A percentile compares a stretch with the other conserved stretches of the same genome.
Evolutionary conservation across 352 stramenopile species (phyloP).

Genomic region (Pythium pyrilobum): DNA sequence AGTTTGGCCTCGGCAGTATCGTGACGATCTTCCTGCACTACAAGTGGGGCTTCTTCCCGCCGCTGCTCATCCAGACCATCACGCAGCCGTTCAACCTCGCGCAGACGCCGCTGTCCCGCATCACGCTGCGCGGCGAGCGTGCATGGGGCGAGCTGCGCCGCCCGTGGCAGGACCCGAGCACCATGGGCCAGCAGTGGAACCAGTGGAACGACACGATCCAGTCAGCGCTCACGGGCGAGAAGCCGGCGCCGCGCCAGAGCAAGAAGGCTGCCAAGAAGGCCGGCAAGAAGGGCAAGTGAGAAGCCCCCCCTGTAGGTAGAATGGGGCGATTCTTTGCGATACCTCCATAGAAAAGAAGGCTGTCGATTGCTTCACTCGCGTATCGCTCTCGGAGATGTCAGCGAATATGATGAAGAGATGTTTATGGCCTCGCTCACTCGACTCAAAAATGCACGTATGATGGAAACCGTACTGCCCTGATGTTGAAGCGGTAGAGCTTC

Average conservation of each 20-base stretch:
- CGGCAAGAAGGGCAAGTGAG: conserved; percentile 49
- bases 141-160: conserved; percentile 76
- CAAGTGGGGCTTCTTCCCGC: conserved; percentile 79
- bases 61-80: conserved; percentile 74
- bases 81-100: conserved; percentile 76
- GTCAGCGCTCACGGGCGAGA: conserved; percentile 54
- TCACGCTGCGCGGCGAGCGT: conserved; percentile 52
- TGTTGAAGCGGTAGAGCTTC: conserved; percentile 1
- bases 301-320: conserved; percentile 29
- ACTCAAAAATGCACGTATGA: not conserved
- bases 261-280: conserved; percentile 75
- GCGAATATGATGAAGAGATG: not conserved
- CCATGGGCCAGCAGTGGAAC: conserved; percentile 63
- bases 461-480: too few relatives aligned
- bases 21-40: conserved; percentile 72
- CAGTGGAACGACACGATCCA: conserved; percentile 80
- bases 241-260: conserved; percentile 29
- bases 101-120: conserved; percentile 57
- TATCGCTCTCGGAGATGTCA: too few relatives aligned
- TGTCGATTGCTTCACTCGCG: too few relatives aligned
- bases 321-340: too few relatives aligned
- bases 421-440: too few relatives aligned
- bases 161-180: conserved; percentile 59
- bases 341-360: too few relatives aligned
- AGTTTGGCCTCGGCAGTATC: conserved; percentile 58